Base-by-base conservation (phyloP, 805 yeast genomes). In the Ogataea thermomethanolica region DNA sequence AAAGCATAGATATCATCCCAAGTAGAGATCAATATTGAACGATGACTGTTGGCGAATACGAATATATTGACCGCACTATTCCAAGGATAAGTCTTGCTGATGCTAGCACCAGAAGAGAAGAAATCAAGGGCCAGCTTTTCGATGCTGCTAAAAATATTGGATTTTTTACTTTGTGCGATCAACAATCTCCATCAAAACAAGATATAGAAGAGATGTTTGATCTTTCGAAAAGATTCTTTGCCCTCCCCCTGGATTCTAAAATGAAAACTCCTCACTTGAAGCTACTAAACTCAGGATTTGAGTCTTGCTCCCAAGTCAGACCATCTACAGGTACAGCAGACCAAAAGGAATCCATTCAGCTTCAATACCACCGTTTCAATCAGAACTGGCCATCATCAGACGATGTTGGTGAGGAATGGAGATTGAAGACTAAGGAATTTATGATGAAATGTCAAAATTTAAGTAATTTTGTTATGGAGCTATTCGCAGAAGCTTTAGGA, bases 321-420 rank as follows among this genome's bases (percentile, higher is more conserved):
- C 67, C 66, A n/a, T 60, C 66, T 2, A 61, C 66, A 2, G 62
- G 63, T 5, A 56, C 65, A 0, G 51, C 56, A 7, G 67, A 62
- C 42, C 55, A 56, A 39, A 64, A 62, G 32, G 65, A 62, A 39
- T 55, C 64, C 4, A 33, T 50, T 12, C 67, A 63, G 37, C 49
- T 62, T 12, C 66, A 61, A 35, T 55, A 48, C 26, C 67, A 62
- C 46, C 45, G 60, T 32, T 41, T 48, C 29, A 48, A 57, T 25
- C 48, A 46, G 14, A 58, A 62, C 42, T 63, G 67, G 68, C 68
- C 67, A 6, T 35, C 43, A 0, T 41, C 25, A 5, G 60, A 52
- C 15, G 62, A 61, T 32, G 56, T 62, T 14, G 60, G 62, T 6
- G 47, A 46, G 23, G 51, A 50, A 17, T 64, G 66, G 64, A 50